Conservation (phyloP, 352 stramenopile species). For the Paralagenidium karlingii region DNA sequence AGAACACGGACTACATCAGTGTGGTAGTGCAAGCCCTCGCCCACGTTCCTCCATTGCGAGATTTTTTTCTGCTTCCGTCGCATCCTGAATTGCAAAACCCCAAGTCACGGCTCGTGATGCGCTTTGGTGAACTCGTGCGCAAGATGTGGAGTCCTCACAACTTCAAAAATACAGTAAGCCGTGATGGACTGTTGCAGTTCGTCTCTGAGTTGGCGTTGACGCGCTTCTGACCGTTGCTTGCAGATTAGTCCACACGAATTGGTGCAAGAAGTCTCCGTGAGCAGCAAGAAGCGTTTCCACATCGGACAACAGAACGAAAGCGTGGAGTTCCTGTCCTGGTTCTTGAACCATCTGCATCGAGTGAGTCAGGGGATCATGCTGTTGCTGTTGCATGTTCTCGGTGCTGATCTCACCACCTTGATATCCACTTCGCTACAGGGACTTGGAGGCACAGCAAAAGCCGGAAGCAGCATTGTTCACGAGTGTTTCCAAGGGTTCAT, state of each 20-base stretch:
- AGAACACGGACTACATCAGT: slow-evolving; percentile 97
- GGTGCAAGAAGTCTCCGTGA: slow-evolving; percentile 90
- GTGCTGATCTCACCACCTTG: neutral
- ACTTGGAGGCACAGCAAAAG: slow-evolving; percentile 73
- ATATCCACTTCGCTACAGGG: slow-evolving; percentile 20
- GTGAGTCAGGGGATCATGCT: slow-evolving; percentile 14
- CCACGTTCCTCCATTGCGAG: slow-evolving; percentile 89
- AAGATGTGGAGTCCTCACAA: slow-evolving; percentile 98
- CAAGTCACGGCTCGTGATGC: slow-evolving; percentile 78
- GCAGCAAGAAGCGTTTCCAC: slow-evolving; percentile 94
- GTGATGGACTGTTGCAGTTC: neutral
- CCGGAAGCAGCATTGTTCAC: slow-evolving; percentile 89
- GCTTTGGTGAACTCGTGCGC: slow-evolving; percentile 92
- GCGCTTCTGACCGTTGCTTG: neutral
- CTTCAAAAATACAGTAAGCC: slow-evolving; percentile 95
- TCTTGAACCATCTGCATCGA: slow-evolving; percentile 92
- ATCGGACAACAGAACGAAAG: slow-evolving; percentile 91
- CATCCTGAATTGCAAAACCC: slow-evolving; percentile 7
- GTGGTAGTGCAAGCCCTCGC: slow-evolving; percentile 93
- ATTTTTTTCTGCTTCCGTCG: slow-evolving; percentile 88
- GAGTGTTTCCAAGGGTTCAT: slow-evolving; percentile 94
- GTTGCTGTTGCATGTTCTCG: slow-evolving; percentile 1
- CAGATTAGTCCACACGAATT: slow-evolving; percentile 94
- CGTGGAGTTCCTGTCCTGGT: slow-evolving; percentile 94
- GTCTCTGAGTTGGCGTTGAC: neutral